These are phyloP conservation scores for Pestalotiopsis sp. DNA, from an alignment of 2,329 filamentous ascomycete species.

Conservation along the genomic window DNA sequence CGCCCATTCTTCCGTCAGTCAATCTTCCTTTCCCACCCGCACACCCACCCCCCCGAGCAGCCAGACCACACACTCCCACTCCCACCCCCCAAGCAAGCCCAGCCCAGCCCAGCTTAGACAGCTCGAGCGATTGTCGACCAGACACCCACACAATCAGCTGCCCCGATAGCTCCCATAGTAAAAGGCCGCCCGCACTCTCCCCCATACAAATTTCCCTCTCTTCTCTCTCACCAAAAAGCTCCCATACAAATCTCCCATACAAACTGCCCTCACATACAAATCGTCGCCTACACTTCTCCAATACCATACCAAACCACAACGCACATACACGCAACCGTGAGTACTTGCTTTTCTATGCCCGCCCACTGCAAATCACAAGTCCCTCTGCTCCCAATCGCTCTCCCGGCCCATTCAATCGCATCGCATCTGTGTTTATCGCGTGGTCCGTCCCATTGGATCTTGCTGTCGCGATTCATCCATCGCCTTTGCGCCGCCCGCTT, in stretches of 20 bases:
- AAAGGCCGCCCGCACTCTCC: conserved; percentile 60
- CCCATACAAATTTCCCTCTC: conserved; percentile 60
- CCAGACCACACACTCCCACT: not conserved
- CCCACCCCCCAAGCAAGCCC: not conserved
- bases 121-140: conserved; percentile 26
- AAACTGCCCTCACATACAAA: conserved; percentile 42
- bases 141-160: conserved; percentile 40
- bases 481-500: conserved; percentile 5
- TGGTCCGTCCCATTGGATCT: conserved; percentile 4
- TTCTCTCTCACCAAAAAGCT: conserved; percentile 63
- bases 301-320: conserved; percentile 42
- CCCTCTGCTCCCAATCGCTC: conserved; percentile 27
- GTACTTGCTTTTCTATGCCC: conserved; percentile 49
- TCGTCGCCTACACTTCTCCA: conserved; percentile 21
- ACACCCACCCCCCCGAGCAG: not conserved
- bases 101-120: not conserved
- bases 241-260: conserved; percentile 56
- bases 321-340: conserved; percentile 48
- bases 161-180: conserved; percentile 64
- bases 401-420: not conserved
- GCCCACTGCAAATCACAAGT: conserved; percentile 43
- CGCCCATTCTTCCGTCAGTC: not conserved
- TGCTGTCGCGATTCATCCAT: conserved; percentile 11
- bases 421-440: not conserved
- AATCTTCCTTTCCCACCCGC: not conserved